phyloP scores from a whole-genome alignment of 2,329 filamentous ascomycete genomes.

The Calonectria hawksworthii region DNA sequence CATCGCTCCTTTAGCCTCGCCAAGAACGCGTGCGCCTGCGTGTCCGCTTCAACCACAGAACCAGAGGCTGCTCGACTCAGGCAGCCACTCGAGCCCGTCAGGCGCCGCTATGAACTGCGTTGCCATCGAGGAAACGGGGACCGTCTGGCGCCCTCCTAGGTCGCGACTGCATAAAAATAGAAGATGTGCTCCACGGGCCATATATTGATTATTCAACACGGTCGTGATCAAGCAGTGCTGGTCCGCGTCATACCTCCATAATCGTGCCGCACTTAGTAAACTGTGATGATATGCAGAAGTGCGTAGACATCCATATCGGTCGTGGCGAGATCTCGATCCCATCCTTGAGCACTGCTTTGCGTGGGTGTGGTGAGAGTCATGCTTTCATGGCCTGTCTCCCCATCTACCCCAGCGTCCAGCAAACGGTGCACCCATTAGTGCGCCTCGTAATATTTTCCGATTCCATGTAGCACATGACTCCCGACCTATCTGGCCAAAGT shows the following conservation, averaged over 20 bases:
- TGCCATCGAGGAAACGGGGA: background rate
- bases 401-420: slow-evolving; percentile 22
- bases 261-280: background rate
- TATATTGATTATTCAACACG: slow-evolving; percentile 1
- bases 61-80: background rate
- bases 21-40: background rate
- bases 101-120: background rate
- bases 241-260: background rate
- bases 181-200: background rate
- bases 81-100: background rate
- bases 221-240: background rate
- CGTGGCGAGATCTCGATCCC: slow-evolving; percentile 47
- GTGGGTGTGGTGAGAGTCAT: slow-evolving; percentile 33
- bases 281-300: slow-evolving; percentile 9
- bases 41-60: background rate
- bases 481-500: background rate
- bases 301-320: slow-evolving; percentile 8
- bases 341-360: slow-evolving; percentile 33
- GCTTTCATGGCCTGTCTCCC: slow-evolving; percentile 32
- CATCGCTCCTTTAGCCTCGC: slow-evolving; percentile 27
- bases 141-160: background rate
- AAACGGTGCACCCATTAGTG: background rate
- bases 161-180: background rate
- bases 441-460: background rate
- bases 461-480: background rate